phyloP scores from a whole-genome alignment of 139 green algal species.

The Ulvella scutata region DNA sequence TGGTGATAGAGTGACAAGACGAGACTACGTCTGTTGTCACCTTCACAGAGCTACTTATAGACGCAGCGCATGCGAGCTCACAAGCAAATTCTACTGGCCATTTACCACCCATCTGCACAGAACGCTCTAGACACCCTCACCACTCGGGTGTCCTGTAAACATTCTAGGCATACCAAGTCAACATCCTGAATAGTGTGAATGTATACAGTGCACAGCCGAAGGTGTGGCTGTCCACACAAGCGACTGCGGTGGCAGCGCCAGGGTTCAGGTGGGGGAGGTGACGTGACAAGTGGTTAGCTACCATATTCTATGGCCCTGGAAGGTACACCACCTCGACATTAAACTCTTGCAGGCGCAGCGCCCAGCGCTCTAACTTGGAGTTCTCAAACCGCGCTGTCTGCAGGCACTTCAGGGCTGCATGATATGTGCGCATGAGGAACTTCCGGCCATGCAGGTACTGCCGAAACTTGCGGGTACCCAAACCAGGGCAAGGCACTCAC shows the following conservation, averaged over 20 bases:
- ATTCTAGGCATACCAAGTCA: too few relatives aligned
- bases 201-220: too few relatives aligned
- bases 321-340: conserved; percentile 10
- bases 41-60: too few relatives aligned
- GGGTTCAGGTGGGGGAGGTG: background rate
- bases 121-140: too few relatives aligned
- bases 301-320: conserved; percentile 3
- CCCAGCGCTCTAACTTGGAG: conserved; percentile 10
- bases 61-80: too few relatives aligned
- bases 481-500: conserved; percentile 11
- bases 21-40: too few relatives aligned
- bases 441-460: conserved; percentile 8
- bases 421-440: conserved; percentile 7
- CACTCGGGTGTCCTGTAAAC: too few relatives aligned
- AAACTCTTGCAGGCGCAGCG: conserved; percentile 10
- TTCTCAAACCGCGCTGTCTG: background rate
- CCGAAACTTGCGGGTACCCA: conserved; percentile 3
- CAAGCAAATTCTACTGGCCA: too few relatives aligned
- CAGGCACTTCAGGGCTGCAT: conserved; percentile 7
- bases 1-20: too few relatives aligned
- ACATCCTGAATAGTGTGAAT: too few relatives aligned
- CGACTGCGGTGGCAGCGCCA: background rate
- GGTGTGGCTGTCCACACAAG: too few relatives aligned
- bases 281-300: conserved; percentile 9
- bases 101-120: too few relatives aligned